Base-by-base conservation (phyloP, 148 eudicot genomes). In the Talinum fruticosum region DNA sequence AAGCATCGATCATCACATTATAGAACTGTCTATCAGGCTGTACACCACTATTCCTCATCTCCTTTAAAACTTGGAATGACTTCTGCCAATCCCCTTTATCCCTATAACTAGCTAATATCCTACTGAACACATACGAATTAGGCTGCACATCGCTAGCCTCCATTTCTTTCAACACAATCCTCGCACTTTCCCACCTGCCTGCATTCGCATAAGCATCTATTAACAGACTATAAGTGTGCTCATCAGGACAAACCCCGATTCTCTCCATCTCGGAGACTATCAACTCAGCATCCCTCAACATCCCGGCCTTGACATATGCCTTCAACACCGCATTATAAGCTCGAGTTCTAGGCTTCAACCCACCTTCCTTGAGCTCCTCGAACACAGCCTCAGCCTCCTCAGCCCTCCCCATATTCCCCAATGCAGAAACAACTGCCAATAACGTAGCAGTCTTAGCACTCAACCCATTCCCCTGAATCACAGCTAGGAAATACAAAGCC, bases 111-210 rank as follows among this genome's bases (percentile, higher is more conserved):
- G 95, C 94, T 78, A 96, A 81, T 61, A 96, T 93, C 86, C 93
- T 86, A 72, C 90, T 93, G 81, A 91, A 96, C 49, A 96, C 93
- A 34, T 72, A 91, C 0, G 93, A 89, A 79, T 87, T 96, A 0
- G 93, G 97, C 78, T 82, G 84, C 74, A 96, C 97, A 79, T 83
- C 76, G 45, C 78, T 90, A 28, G 85, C 90, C 77, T 93, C 97
- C 99, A 96, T 96, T 76, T 93, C 97, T 71, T 90, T 93, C 84
- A 93, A 79, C 85, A 96, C 93, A 65, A 96, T 93, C 77, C 97
- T 87, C 0, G 99, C 99, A 79, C 97, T 96, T 83, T 96, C 99
- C 99, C 99, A 96, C 83, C 97, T 84, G 47, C 92, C 97, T 0
- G 92, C 97, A 87, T 90, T 91, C 4, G 85, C 94, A 84, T 96